phyloP scores from a whole-genome alignment of 2,329 filamentous ascomycete species.

The Dactylonectria estremocensis region DNA sequence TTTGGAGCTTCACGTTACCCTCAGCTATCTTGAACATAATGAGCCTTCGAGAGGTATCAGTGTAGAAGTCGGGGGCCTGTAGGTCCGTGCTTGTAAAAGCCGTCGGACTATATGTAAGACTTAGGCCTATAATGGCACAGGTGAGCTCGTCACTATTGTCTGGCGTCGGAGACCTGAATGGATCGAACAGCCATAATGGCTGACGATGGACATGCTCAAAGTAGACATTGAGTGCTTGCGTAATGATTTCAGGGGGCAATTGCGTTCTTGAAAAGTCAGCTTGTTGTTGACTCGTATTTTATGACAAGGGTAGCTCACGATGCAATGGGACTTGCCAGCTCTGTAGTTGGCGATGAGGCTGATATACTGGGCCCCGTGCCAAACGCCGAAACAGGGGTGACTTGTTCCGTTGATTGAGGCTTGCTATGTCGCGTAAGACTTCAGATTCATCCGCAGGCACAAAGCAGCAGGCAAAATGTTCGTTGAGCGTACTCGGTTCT shows the following conservation, averaged over 20 bases:
- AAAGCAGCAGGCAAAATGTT: neutral
- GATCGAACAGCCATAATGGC: slow-evolving; percentile 33
- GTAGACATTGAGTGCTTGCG: slow-evolving; percentile 28
- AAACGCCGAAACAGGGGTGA: neutral
- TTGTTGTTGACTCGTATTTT: neutral
- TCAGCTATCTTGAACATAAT: slow-evolving; percentile 33
- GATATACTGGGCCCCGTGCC: neutral
- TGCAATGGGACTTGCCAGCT: neutral
- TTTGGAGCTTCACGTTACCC: slow-evolving; percentile 16
- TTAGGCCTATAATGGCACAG: slow-evolving; percentile 23
- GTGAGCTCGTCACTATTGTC: slow-evolving; percentile 19
- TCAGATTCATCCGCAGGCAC: neutral
- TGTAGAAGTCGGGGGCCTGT: slow-evolving; percentile 15
- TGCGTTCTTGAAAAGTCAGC: neutral
- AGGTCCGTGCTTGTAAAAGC: neutral
- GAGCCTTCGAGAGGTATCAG: slow-evolving; percentile 7
- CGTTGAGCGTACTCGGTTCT: slow-evolving; percentile 22
- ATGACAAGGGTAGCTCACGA: neutral
- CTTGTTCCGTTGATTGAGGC: slow-evolving; percentile 13
- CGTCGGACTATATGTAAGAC: neutral
- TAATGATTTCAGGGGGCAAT: neutral
- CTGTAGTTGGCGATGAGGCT: neutral
- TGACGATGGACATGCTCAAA: slow-evolving; percentile 34
- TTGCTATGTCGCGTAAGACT: neutral
- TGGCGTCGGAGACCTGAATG: neutral